Conservation (phyloP, 352 stramenopile genomes). For the Phytophthora aleatoria region DNA sequence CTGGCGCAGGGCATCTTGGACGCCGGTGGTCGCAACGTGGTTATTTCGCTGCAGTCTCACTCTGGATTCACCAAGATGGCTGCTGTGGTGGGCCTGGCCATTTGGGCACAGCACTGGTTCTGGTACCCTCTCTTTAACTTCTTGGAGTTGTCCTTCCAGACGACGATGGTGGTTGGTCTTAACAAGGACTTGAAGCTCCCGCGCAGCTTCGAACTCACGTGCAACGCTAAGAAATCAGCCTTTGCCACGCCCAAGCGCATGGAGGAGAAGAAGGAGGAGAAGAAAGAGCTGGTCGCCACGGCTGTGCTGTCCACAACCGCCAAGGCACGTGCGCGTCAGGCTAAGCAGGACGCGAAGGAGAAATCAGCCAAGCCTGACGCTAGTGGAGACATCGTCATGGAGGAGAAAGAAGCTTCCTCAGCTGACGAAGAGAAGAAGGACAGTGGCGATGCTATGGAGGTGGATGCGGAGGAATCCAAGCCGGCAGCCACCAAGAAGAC, state of each 20-base stretch:
- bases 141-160: constrained; percentile 96
- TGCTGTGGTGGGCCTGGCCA: constrained; percentile 94
- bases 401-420: constrained; percentile 44
- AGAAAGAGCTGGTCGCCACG: constrained; percentile 98
- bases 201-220: constrained; percentile 93
- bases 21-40: constrained; percentile 97
- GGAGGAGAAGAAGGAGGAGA: constrained; percentile 99
- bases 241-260: constrained; percentile 98
- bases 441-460: constrained; percentile 67
- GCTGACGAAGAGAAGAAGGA: constrained; percentile 59
- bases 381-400: constrained; percentile 56
- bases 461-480: constrained; percentile 66
- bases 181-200: constrained; percentile 99
- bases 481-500: constrained; percentile 45
- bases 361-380: constrained; percentile 65
- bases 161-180: constrained; percentile 96
- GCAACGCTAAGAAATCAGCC: constrained; percentile 93
- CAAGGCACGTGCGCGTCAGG: constrained; percentile 94
- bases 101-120: constrained; percentile 99
- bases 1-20: constrained; percentile 97
- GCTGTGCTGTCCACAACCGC: constrained; percentile 97
- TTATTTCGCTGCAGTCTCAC: constrained; percentile 95
- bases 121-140: constrained; percentile 99
- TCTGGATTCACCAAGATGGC: constrained; percentile 98
- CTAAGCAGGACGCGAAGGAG: constrained; percentile 91